A percentile compares a stretch with the other conserved stretches of the same genome.
These are phyloP conservation scores for Kodamaea ohmeri DNA, from an alignment of 1,139 yeast genomes.

Conservation along the genomic window DNA sequence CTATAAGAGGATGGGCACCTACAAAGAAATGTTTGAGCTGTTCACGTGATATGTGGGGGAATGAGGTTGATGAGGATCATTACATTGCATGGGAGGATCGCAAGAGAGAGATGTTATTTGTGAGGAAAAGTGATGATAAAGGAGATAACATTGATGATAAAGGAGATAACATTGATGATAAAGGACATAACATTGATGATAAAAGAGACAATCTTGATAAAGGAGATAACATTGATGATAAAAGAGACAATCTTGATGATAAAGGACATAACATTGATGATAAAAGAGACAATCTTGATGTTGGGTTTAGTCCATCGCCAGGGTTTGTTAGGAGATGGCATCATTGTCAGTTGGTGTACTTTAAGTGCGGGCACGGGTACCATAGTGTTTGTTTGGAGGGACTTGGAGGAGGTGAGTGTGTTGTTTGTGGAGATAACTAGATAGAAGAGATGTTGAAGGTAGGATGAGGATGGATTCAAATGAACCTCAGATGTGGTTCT, in stretches of 20 bases:
- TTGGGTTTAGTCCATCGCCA: too few species aligned
- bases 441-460: background rate
- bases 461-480: too few species aligned
- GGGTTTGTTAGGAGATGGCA: conserved; percentile 10
- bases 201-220: too few species aligned
- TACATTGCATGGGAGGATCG: conserved; percentile 51
- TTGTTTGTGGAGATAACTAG: conserved; percentile 8
- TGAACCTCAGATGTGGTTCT: too few species aligned
- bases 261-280: too few species aligned
- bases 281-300: too few species aligned
- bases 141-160: conserved; percentile 3
- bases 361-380: conserved; percentile 59
- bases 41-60: conserved; percentile 65
- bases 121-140: conserved; percentile 2
- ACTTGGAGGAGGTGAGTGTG: conserved; percentile 15
- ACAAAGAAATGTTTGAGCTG: conserved; percentile 66
- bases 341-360: conserved; percentile 28
- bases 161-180: background rate
- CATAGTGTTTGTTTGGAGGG: conserved; percentile 56
- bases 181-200: background rate
- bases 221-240: too few species aligned
- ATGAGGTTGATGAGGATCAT: conserved; percentile 27
- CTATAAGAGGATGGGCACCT: conserved; percentile 59
- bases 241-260: too few species aligned
- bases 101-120: conserved; percentile 9